Evolutionary conservation across 768 basidiomycete genomes (phyloP).

Genomic region (Clavulina sp.): DNA sequence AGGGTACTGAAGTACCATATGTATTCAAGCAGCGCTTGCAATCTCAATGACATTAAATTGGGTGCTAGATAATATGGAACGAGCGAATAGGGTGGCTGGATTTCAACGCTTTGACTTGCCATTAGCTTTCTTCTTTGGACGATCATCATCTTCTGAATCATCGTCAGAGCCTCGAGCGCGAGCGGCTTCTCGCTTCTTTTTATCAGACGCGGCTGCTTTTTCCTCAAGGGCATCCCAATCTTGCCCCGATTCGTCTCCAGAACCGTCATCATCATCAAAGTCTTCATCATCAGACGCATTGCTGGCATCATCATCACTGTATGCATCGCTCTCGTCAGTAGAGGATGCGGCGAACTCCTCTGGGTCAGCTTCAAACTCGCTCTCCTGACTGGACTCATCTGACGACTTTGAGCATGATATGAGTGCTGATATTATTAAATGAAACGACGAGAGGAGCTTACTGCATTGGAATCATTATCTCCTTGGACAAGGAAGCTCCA

Average conservation of each 20-base stretch:
- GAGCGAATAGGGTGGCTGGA: not conserved
- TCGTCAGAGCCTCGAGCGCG: slow-evolving; percentile 24
- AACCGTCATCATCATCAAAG: slow-evolving; percentile 37
- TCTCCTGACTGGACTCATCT: slow-evolving; percentile 42
- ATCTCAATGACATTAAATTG: not conserved
- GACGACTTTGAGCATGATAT: not conserved
- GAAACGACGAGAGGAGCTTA: slow-evolving; percentile 17
- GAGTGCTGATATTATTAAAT: not conserved
- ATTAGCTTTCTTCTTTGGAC: slow-evolving; percentile 24
- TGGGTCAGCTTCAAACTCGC: slow-evolving; percentile 41
- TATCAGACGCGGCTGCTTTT: slow-evolving; percentile 70
- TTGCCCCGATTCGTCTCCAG: slow-evolving; percentile 56
- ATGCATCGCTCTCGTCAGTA: slow-evolving; percentile 29
- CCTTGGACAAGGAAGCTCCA: slow-evolving; percentile 79
- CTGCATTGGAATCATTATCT: slow-evolving; percentile 41
- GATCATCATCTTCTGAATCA: slow-evolving; percentile 18
- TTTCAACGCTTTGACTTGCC: slow-evolving; percentile 8
- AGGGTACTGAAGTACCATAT: not conserved
- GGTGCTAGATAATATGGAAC: not conserved
- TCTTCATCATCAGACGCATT: slow-evolving; percentile 43
- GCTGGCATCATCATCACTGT: slow-evolving; percentile 35
- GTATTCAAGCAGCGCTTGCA: not conserved
- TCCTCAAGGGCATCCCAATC: slow-evolving; percentile 94
- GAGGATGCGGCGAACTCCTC: slow-evolving; percentile 26
- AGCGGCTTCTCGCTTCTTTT: slow-evolving; percentile 22